Percentiles rank a stretch among this genome's conserved stretches.
Conservation (phyloP, 164 flowering plant species). For the Vitis amurensis region DNA sequence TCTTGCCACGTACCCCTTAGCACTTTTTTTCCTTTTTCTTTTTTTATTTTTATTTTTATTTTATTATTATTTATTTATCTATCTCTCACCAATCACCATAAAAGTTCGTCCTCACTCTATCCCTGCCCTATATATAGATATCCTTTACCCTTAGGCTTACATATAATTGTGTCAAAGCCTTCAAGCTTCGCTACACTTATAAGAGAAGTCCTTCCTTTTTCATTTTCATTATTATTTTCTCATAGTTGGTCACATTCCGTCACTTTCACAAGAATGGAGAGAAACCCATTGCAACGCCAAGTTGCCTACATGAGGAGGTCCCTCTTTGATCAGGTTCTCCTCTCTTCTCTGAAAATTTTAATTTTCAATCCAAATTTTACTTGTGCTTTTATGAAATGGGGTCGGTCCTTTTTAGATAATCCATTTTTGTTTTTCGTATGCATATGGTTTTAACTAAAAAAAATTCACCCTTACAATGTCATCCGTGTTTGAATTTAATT, state of each 20-base stretch:
- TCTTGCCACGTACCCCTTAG: slow-evolving; percentile 1
- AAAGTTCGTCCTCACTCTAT: background rate
- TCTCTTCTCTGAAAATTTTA: background rate
- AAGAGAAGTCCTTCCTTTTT: background rate
- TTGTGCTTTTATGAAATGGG: too few species aligned
- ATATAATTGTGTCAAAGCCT: too few species aligned
- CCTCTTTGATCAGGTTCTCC: slow-evolving; percentile 34
- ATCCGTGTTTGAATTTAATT: too few species aligned
- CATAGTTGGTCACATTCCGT: background rate
- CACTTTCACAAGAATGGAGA: slow-evolving; percentile 13
- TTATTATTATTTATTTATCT: background rate
- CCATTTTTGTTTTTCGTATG: too few species aligned
- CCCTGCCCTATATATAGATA: background rate
- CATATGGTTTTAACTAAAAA: too few species aligned
- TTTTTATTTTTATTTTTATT: too few species aligned
- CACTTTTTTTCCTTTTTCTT: too few species aligned
- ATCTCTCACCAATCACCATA: background rate
- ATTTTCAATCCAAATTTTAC: background rate
- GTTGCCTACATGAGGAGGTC: slow-evolving; percentile 23
- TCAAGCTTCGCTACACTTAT: background rate
- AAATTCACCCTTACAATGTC: too few species aligned
- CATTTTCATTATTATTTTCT: background rate
- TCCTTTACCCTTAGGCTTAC: too few species aligned
- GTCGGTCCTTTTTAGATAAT: too few species aligned
- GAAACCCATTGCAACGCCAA: slow-evolving; percentile 17